A percentile compares a stretch with the other conserved stretches of the same genome.
Conservation (phyloP, 371 early-diverging fungal genomes). For the Amoeboradix gromovi region DNA sequence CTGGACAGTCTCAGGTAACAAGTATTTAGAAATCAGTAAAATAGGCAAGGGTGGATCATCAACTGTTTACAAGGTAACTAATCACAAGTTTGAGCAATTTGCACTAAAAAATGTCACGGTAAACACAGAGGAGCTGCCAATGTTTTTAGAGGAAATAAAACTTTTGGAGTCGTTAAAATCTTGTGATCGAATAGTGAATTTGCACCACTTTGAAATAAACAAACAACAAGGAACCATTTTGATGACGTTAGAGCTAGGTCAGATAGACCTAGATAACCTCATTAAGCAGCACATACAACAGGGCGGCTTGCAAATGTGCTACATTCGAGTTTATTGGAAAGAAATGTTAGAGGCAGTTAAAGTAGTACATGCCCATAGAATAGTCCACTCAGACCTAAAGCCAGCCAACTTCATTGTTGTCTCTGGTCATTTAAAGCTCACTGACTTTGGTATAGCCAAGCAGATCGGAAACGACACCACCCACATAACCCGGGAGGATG, state of each 20-base stretch:
- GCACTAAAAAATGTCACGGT: conserved; percentile 66
- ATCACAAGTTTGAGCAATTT: conserved; percentile 27
- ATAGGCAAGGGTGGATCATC: conserved; percentile 66
- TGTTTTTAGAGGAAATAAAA: conserved; percentile 50
- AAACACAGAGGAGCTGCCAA: conserved; percentile 26
- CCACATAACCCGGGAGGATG: conserved; percentile 45
- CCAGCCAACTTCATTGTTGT: conserved; percentile 78
- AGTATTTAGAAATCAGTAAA: conserved; percentile 11
- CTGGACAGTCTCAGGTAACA: neutral
- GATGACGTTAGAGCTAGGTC: conserved; percentile 68
- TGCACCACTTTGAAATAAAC: conserved; percentile 43
- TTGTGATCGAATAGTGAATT: conserved; percentile 35
- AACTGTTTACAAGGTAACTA: conserved; percentile 60
- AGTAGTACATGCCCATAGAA: conserved; percentile 49
- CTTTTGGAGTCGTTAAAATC: conserved; percentile 31
- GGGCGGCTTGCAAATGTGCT: conserved; percentile 27
- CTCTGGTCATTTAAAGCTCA: conserved; percentile 51
- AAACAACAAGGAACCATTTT: conserved; percentile 21
- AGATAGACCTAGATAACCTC: conserved; percentile 51
- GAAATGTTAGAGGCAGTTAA: conserved; percentile 80
- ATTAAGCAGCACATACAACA: conserved; percentile 21
- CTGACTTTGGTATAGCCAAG: conserved; percentile 98
- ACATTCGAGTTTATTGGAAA: conserved; percentile 48
- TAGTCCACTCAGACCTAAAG: conserved; percentile 84
- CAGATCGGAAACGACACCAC: conserved; percentile 76